Percentiles rank a stretch among this genome's conserved stretches.
phyloP scores from a whole-genome alignment of 192 early-diverging fungal species.

The Obelidium mucronatum region DNA sequence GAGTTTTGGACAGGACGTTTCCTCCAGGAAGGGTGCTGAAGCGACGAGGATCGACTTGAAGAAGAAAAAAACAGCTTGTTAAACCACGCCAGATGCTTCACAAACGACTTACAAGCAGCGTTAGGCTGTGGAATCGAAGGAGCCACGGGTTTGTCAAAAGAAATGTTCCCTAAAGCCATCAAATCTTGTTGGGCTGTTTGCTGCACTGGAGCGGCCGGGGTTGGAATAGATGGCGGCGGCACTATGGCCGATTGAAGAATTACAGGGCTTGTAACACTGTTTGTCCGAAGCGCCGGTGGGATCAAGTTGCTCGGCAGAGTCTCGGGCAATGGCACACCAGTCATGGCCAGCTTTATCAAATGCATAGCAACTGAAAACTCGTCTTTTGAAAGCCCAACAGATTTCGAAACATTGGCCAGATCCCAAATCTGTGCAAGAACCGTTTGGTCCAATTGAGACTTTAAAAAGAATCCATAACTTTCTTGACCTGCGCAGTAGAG shows the following conservation, averaged over 20 bases:
- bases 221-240: not conserved
- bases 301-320: constrained; percentile 62
- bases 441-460: constrained; percentile 73
- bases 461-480: constrained; percentile 79
- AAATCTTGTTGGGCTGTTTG: constrained; percentile 39
- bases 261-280: not conserved
- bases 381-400: constrained; percentile 49
- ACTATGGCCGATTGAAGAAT: no score
- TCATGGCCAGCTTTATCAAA: constrained; percentile 48
- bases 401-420: constrained; percentile 44
- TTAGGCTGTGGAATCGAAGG: constrained; percentile 5
- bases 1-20: not conserved
- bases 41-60: constrained; percentile 26
- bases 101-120: constrained; percentile 4
- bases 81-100: not conserved
- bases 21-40: not conserved
- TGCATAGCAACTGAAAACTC: constrained; percentile 60
- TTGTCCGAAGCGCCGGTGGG: constrained; percentile 59
- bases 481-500: constrained; percentile 65
- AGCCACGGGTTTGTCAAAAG: not conserved
- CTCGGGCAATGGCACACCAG: constrained; percentile 43
- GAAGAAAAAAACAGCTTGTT: not conserved
- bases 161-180: constrained; percentile 39
- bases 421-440: constrained; percentile 80
- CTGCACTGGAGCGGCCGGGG: constrained; percentile 8